Base-by-base conservation (phyloP, 2,329 filamentous ascomycete species). In the Botrytis deweyae region DNA sequence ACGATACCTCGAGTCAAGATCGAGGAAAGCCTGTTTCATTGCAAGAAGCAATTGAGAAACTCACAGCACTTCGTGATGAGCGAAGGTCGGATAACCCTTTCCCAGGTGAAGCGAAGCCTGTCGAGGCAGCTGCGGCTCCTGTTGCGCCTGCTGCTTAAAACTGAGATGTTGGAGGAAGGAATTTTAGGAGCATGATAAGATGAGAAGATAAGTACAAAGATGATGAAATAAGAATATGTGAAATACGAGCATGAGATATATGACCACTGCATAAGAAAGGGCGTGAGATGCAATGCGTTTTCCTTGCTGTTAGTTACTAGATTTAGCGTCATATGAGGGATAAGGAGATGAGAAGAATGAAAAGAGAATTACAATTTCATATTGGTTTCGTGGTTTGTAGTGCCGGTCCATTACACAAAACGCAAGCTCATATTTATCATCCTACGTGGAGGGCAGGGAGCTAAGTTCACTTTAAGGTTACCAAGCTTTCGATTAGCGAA, bases 1-100 rank as follows among this genome's bases (percentile, higher is more conserved):
- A 90, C 78, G 88, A 91, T 81, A 88, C 88, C 68, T 86, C 86
- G 72, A 88, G 86, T 71, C 89, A 91, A 82, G 86, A 86, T 78
- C 87, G 88, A 80, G 88, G 88, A 77, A 88, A 89, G 80, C 85
- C 89, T 63, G 83, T 90, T 67, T 83, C 86, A 33, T 81, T 91
- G 70, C 83, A 88, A 61, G 87, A 89, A 78, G 89, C 88, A 9
- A 82, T 90, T 63, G 83, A 87, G 77, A 88, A 89, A 81, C 84
- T 90, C 75, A 78, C 83, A 69, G 84, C 84, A 79, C 83, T 90
- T 73, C 85, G 87, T 79, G 83, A 83, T 72, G 86, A 88, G 78
- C 78, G 80, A 61, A 78, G 80, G 75, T 76, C 79, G 25, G 80
- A 82, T 62, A 84, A 83, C 74, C 82, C 82, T 40, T 83, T 83